Conservation (phyloP, 1,284 basidiomycete species). For the Heterobasidion irregulare region DNA sequence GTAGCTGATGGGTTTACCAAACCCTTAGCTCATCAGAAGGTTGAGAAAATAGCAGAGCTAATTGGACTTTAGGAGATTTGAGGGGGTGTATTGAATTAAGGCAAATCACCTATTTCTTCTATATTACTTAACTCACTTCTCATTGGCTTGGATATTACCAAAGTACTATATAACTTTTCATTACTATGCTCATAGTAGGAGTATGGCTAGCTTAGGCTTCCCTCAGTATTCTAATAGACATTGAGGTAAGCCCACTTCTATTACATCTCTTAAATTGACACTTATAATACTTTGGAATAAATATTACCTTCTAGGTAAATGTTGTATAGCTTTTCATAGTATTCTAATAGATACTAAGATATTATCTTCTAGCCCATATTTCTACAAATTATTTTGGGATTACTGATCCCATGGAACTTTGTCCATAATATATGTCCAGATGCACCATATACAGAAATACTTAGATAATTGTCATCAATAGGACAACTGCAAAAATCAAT, state of each 20-base stretch:
- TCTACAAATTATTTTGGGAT: no score
- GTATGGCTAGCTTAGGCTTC: not conserved
- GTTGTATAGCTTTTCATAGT: not conserved
- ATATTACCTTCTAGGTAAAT: not conserved
- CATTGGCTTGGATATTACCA: not conserved
- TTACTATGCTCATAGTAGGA: not conserved
- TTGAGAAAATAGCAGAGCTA: no score
- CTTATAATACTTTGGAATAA: not conserved
- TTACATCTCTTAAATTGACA: not conserved
- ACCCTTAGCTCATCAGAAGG: no score
- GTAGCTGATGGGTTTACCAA: no score
- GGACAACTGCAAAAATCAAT: no score
- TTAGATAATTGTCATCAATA: no score
- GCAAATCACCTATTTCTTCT: not conserved
- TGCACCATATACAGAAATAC: no score
- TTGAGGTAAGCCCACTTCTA: not conserved
- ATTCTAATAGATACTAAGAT: not conserved
- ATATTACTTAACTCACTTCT: not conserved
- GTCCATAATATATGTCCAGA: no score
- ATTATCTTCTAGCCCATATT: not conserved
- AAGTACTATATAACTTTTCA: not conserved
- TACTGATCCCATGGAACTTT: no score
- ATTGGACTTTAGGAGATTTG: no score
- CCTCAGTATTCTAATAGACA: no score
- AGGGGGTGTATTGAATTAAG: not conserved